Evolutionary conservation across 345 rosid genomes (phyloP), one percentile per base, ranked within the genome.

Genomic region (Aethionema arabicum): DNA sequence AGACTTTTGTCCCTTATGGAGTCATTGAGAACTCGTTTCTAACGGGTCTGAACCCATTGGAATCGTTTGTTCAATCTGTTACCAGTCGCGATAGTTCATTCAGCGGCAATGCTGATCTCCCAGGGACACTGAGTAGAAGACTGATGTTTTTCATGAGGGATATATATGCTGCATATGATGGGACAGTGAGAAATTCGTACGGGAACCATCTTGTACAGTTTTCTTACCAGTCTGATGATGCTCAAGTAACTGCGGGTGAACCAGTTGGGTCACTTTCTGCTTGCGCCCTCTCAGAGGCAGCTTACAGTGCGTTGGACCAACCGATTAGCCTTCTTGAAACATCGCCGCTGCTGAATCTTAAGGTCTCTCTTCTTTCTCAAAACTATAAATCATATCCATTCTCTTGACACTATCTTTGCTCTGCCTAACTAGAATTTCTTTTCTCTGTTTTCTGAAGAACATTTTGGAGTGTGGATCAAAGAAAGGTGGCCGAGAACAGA

Each of bases 301-400:
- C 99, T 29, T 93, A 93, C 65, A 84, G 99, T 68, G 95, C 99
- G 38, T 70, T 93, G 41, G 99, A 93, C 73, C 97, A 93, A 42
- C 99, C 99, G 2, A 65, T 93, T 31, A 90, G 97, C 76, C 78
- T 85, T 55, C 92, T 90, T 47, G 90, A 87, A 80, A 78, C 80
- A 68, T 85, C 91, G 30, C 95, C 95, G 0, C 53, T 87, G 46
- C 76, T 87, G 32, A 87, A 85, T 63, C 75, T 87, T 4, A 87
- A 84, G 95, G 95, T 84, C 56, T 59, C 51, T 47, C 52, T 63
- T 56, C 30, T 21, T n/a, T 48, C 29, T 10, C 37, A n/a, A 32
- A 4, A 15, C 4, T 15, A 16, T 30, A 3, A 29, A 13, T 31
- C 58, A 11, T 65, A 27, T 61, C 3, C 43, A 16, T 30, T 31